Evolutionary conservation across 2,329 filamentous ascomycete genomes (phyloP), one percentile per base, ranked within the genome.

Genomic region (Aquanectria penicillioides): DNA sequence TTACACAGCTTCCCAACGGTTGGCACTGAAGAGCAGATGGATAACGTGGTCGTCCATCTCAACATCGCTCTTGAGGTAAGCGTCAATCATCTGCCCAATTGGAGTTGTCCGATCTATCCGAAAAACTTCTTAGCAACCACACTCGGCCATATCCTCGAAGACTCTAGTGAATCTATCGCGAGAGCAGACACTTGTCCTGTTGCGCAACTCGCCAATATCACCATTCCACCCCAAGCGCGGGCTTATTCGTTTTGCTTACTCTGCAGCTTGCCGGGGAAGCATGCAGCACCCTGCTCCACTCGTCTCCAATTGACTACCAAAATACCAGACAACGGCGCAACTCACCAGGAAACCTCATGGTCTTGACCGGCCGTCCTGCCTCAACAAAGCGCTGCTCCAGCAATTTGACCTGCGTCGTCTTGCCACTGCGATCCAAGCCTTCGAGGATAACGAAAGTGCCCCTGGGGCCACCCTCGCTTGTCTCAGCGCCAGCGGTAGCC

Each of bases 1-100:
- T 71, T 77, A 85, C 80, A 77, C 82, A 51, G 83, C 81, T 65
- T 97, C 94, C 94, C 94, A 97, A 43, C 94, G 85, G 74, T 97
- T 97, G 9, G 94, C 93, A 58, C 90, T 93, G 76, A 97, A 97
- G 17, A 97, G 83, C 2, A 97, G 83, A 74, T 97, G 94, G 67
- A 97, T 94, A 4, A 89, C 90, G 71, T 97, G 93, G 74, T 97
- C 93, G 61, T 95, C 91, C 75, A 94, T 86, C 57, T 91, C 84
- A 20, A 85, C 81, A 54, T 90, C 77, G 57, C 89, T 89, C 64
- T 86, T 89, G 62, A 97, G 84, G 73, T 97, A 97, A 40, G 80
- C 79, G 74, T 96, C 89, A 73, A 97, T 97, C 85, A 96, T 90
- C 69, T 91, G 86, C 1, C 94, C 94, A 67, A 94, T 97, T 0